Evolutionary conservation across 192 early-diverging fungal genomes (phyloP).

Genomic region (Phlyctochytrium planicorne): DNA sequence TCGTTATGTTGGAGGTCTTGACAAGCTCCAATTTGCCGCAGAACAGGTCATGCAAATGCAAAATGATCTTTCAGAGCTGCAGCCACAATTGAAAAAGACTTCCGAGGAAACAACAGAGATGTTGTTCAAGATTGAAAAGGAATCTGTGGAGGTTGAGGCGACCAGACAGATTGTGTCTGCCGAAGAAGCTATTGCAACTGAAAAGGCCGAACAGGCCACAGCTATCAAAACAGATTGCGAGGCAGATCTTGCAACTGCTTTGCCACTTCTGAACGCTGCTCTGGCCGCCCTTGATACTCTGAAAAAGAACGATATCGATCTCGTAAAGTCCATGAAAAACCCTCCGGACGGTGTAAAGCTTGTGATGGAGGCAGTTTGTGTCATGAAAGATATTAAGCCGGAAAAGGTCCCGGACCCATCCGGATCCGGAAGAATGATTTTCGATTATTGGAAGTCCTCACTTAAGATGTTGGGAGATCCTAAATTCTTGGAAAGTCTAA

Average conservation of each 20-base stretch:
- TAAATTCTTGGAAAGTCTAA: conserved; percentile 51
- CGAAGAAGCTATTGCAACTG: conserved; percentile 56
- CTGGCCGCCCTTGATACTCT: conserved; percentile 58
- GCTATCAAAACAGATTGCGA: conserved; percentile 63
- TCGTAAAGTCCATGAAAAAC: conserved; percentile 67
- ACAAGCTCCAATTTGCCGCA: conserved; percentile 60
- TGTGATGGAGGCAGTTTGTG: conserved; percentile 65
- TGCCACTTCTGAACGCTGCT: conserved; percentile 58
- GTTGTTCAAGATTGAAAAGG: conserved; percentile 59
- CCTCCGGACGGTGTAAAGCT: conserved; percentile 63
- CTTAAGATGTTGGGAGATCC: conserved; percentile 60
- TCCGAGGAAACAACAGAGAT: conserved; percentile 63
- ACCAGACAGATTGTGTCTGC: conserved; percentile 56
- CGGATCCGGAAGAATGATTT: conserved; percentile 62
- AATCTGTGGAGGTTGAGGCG: conserved; percentile 59
- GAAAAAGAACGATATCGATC: conserved; percentile 62
- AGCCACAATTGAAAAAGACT: conserved; percentile 59
- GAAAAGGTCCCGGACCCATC: conserved; percentile 64
- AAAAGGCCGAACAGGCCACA: conserved; percentile 51
- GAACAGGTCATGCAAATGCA: conserved; percentile 62
- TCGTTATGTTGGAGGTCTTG: conserved; percentile 55
- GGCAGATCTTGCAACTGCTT: conserved; percentile 55
- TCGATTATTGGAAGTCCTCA: conserved; percentile 64
- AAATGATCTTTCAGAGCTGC: conserved; percentile 50
- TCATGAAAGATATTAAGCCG: conserved; percentile 67